A percentile compares a stretch with the other conserved stretches of the same genome.
Conservation (phyloP, 352 stramenopile species). For the Saprolegnia diclina region DNA sequence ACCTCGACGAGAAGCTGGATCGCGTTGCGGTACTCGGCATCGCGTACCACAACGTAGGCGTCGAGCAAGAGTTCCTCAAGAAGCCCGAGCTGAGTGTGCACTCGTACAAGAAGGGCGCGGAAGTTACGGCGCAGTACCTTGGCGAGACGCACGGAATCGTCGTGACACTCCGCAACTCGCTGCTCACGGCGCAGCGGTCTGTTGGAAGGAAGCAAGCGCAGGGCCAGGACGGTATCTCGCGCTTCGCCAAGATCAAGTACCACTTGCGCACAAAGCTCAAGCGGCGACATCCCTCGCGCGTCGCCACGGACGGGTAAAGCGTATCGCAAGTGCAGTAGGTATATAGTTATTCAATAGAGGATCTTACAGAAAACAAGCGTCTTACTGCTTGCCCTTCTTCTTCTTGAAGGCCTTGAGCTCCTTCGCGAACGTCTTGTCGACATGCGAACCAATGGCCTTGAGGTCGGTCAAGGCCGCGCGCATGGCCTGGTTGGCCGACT, state of each 20-base stretch:
- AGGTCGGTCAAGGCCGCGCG: constrained; percentile 61
- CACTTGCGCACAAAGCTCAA: constrained; percentile 6
- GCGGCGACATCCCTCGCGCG: not conserved
- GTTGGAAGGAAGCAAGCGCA: constrained; percentile 49
- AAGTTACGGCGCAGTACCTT: constrained; percentile 79
- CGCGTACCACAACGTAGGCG: constrained; percentile 93
- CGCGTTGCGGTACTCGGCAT: constrained; percentile 90
- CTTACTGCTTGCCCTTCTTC: constrained; percentile 55
- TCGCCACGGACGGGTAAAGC: constrained; percentile 16
- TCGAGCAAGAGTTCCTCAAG: constrained; percentile 94
- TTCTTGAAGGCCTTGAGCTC: constrained; percentile 80
- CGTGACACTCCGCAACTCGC: constrained; percentile 86
- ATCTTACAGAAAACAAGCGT: not conserved
- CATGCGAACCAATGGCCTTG: constrained; percentile 61
- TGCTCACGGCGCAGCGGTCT: constrained; percentile 65
- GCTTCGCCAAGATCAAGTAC: constrained; percentile 27
- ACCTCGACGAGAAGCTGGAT: constrained; percentile 52
- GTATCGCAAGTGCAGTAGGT: not conserved
- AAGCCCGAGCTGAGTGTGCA: constrained; percentile 85
- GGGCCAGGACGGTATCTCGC: constrained; percentile 54
- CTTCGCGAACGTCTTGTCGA: constrained; percentile 72
- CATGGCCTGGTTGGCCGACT: constrained; percentile 54
- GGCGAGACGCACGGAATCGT: constrained; percentile 88
- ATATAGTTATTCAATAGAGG: constrained; percentile 12
- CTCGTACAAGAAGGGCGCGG: constrained; percentile 89